Evolutionary conservation across 306 rosid genomes (phyloP), one percentile per base, ranked within the genome.

Genomic region (Ziziphus jujuba): DNA sequence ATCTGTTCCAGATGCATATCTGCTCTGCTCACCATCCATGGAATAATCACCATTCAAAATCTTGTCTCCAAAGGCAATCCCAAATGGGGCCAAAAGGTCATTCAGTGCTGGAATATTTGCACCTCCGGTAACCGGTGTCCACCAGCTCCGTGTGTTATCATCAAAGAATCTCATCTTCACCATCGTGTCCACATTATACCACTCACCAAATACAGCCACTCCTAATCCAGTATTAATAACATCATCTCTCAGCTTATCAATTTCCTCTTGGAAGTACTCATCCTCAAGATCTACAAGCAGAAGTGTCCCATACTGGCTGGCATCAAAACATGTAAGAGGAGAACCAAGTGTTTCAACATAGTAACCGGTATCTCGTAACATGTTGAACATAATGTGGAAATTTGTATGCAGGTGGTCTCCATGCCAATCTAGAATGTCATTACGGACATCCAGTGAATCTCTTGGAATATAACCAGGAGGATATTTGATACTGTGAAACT

Each of bases 381-480:
- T 93, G 78, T 93, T 90, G 84, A 90, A 93, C 96, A 93, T 90
- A 68, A 93, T 93, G 75, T 93, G 97, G 72, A 86, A 93, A 78
- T 90, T 93, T 43, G 97, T 90, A 67, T 93, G 99, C 53, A 93
- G 83, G 80, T 93, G 97, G 83, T 93, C 99, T 16, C 99, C 99
- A 64, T 93, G 99, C 99, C 99, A 93, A 74, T 93, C 99, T 61
- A 93, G 97, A 74, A 93, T 93, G 84, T 93, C 99, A 77, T 90
- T 93, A 31, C 96, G 96, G 71, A 93, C 97, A 79, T 93, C 97
- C 87, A 93, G 80, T 59, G 99, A 93, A 65, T 93, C 99, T 75
- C 99, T 83, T 2, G 99, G 97, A 70, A 93, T 93, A 77, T 93
- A 93, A 69, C 97, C 99, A 75, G 97, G 97, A 58, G 99, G 99